These are phyloP conservation scores for Chlorella sp. DNA, from an alignment of 139 green algal species.

Conservation along the genomic window DNA sequence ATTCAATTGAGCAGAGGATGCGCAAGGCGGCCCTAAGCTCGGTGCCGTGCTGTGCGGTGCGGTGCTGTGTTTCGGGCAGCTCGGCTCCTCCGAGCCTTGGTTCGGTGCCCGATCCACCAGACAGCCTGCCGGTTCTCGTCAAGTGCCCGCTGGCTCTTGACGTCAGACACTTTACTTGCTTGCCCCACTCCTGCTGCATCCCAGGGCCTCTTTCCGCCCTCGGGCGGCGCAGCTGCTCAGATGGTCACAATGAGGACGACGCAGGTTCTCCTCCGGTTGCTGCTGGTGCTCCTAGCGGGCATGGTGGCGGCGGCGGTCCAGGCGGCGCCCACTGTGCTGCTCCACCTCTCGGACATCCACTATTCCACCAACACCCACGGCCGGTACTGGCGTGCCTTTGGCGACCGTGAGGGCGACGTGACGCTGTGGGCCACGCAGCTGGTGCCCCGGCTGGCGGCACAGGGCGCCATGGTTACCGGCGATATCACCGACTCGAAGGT, in stretches of 20 bases:
- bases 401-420: slow-evolving; percentile 61
- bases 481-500: slow-evolving; percentile 72
- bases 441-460: slow-evolving; percentile 35
- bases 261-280: background rate
- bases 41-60: too few relatives aligned
- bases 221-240: too few relatives aligned
- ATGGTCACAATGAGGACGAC: background rate
- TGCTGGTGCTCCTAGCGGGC: background rate
- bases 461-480: slow-evolving; percentile 58
- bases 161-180: too few relatives aligned
- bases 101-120: too few relatives aligned
- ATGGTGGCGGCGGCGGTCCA: background rate
- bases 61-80: too few relatives aligned
- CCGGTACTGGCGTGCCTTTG: slow-evolving; percentile 43
- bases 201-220: too few relatives aligned
- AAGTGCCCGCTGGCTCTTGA: too few relatives aligned
- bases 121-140: too few relatives aligned
- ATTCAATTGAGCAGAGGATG: too few relatives aligned
- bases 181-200: too few relatives aligned
- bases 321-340: slow-evolving; percentile 5
- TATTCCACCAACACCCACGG: slow-evolving; percentile 27
- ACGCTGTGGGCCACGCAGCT: slow-evolving; percentile 41
- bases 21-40: too few relatives aligned
- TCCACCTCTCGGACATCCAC: slow-evolving; percentile 53
- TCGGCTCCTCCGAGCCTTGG: too few relatives aligned